Percentiles rank a stretch among this genome's conserved stretches.
Evolutionary conservation across 176 grass and related monocot genomes (phyloP).

Genomic region (Puccinellia tenuiflora): DNA sequence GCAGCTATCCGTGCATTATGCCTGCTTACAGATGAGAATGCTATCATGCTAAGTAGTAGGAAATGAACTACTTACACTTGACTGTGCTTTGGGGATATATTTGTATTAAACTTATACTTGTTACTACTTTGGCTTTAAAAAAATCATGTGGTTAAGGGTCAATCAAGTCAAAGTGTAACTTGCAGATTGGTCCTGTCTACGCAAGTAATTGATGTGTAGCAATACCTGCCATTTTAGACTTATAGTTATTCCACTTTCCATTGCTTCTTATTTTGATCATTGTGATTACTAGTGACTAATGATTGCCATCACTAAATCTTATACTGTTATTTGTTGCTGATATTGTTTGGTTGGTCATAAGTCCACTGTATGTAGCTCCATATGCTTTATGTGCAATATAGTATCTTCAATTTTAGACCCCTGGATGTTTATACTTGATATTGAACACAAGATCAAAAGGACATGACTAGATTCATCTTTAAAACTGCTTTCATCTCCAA

Average conservation of each 20-base stretch:
- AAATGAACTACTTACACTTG: not conserved
- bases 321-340: not conserved
- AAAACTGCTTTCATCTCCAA: not conserved
- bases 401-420: too few relatives aligned
- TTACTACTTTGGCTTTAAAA: not conserved
- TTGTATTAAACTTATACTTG: not conserved
- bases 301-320: not conserved
- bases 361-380: too few relatives aligned
- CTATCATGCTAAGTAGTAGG: not conserved
- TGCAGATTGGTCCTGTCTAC: not conserved
- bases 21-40: too few relatives aligned
- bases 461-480: not conserved
- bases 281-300: not conserved
- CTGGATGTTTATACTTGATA: too few relatives aligned
- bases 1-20: not conserved
- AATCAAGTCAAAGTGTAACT: not conserved
- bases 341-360: too few relatives aligned
- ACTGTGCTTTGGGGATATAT: not conserved
- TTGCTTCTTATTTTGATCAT: not conserved
- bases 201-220: not conserved
- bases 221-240: not conserved
- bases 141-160: not conserved
- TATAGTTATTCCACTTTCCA: not conserved
- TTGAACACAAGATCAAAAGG: too few relatives aligned
- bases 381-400: too few relatives aligned